Conservation (phyloP, 148 eudicot species). For the Agrostemma githago region DNA sequence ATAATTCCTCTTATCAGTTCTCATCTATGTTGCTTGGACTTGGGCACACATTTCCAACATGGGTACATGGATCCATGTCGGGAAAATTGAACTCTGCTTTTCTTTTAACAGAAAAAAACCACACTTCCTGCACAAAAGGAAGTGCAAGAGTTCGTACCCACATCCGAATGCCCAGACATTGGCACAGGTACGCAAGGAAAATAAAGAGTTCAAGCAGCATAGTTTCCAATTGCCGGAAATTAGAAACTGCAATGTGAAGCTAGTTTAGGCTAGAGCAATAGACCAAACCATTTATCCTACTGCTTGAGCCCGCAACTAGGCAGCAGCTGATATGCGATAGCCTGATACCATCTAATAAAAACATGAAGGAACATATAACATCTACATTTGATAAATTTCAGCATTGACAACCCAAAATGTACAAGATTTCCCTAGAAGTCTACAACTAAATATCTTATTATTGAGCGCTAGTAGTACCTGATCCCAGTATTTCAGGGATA, state of each 20-base stretch:
- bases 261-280: background rate
- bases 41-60: background rate
- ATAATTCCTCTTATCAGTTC: background rate
- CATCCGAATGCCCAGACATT: background rate
- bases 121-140: background rate
- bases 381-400: background rate
- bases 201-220: background rate
- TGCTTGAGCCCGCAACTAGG: background rate
- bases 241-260: background rate
- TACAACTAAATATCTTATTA: background rate
- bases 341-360: background rate
- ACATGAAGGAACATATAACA: background rate
- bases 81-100: background rate
- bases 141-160: background rate
- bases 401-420: background rate
- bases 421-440: background rate
- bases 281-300: background rate
- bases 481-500: conserved; percentile 89
- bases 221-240: background rate
- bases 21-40: conserved; percentile 3
- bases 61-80: background rate
- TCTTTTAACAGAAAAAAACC: background rate
- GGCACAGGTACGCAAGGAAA: background rate
- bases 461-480: conserved; percentile 39
- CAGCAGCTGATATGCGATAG: background rate